Base-by-base conservation (phyloP, 2,329 filamentous ascomycete genomes). In the Niveomyces coronatus region DNA sequence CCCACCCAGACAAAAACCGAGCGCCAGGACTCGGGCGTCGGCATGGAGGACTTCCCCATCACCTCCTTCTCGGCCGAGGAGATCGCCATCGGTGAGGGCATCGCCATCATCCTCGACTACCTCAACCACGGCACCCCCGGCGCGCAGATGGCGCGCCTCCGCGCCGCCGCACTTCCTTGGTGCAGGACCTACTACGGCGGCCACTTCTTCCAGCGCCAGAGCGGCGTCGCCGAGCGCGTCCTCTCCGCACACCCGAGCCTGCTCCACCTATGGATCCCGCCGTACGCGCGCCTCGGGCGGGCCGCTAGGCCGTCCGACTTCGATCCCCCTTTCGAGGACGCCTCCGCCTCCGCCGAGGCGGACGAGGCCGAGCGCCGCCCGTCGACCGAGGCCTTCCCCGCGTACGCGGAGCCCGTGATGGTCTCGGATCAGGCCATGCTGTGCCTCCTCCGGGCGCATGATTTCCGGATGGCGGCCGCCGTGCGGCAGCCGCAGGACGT, bases 71-170 rank as follows among this genome's bases (percentile, higher is more conserved):
- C 23, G 24, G 11, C 16, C 17, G 16, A 31, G 8, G 35, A 17
- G 23, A 9, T 19, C 26, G 26, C 26, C 13, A 20, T 37, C 28
- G 11, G 22, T 34, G 39, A n/a, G 39, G 50, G 43, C 15, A 15
- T 54, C 29, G 43, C 39, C 34, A 43, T 55, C 35, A 45, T 50
- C 31, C 38, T 55, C 32, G 38, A 44, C 36, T 55, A 53, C 42
- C 46, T 56, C 47, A 56, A 53, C 47, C 26, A 32, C 24, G 46
- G 47, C 43, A 46, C 42, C 37, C 28, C 35, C 22, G 31, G 31
- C 26, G 14, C 31, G 2, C 19, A 44, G 10, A 35, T 47, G 14
- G 4, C n/a, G 2, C 18, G 10, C 9, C 11, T 44, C 13, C 16
- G 22, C 5, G 11, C 9, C 20, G 22, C 4, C 14, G 40, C 45